Base-by-base conservation (phyloP, 2,329 filamentous ascomycete genomes). In the Cadophora sp. region DNA sequence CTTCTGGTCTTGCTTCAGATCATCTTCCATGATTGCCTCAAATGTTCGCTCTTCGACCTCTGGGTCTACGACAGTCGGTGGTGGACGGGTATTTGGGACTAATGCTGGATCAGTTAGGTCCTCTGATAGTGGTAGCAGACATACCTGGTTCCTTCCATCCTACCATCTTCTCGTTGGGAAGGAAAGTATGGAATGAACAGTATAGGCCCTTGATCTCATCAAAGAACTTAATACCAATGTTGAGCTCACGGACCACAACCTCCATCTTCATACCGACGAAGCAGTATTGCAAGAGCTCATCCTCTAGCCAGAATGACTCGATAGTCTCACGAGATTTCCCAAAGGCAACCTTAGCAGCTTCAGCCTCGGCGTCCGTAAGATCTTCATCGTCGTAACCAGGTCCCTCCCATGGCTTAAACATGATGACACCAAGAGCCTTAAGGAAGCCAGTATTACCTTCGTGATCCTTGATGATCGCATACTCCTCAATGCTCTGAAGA, bases 91-190 rank as follows among this genome's bases (percentile, higher is more conserved):
- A 31, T 73, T 77, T 6, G 69, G 71, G 58, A 74, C 75, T 76
- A 29, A n/a, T 46, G 9, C 14, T 8, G 8, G 40, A n/a, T 72
- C 55, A 71, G 62, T 24, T 3, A 48, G 16, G 12, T 11, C 26
- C 34, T 34, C 40, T 43, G 14, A 34, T 34, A 6, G 31, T n/a
- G 27, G n/a, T n/a, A n/a, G n/a, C n/a, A n/a, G n/a, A 43, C 71
- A 67, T 66, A 76, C 76, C 70, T 50, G 90, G 89, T 27, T 85
- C 79, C 77, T 89, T 92, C 84, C 87, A 94, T 22, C 83, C 78
- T 26, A 83, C 74, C 89, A 94, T 92, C 71, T 92, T 80, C 72
- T 90, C 87, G 76, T 94, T 92, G 0, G 87, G 85, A 29, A 94
- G 80, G 66, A 88, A 87, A 0, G 82, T 85, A 75, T 91, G 88